phyloP scores from a whole-genome alignment of 1,139 yeast species.

The Yamadazyma siamensis region DNA sequence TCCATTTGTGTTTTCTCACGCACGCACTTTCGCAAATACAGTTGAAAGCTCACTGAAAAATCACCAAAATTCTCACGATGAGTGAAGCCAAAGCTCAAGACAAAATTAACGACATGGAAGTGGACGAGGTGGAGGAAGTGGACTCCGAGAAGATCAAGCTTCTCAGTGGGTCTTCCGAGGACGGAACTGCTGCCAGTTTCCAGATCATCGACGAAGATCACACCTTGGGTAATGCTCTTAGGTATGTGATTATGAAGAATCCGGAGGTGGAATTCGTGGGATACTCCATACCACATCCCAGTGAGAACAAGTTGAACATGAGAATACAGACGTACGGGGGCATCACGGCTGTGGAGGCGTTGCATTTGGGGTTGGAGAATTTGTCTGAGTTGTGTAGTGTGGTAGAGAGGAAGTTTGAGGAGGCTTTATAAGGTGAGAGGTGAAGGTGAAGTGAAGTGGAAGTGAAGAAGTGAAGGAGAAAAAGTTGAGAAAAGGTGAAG shows the following conservation, averaged over 20 bases:
- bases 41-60: too few species aligned
- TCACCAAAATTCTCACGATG: not conserved
- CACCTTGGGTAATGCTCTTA: conserved; percentile 88
- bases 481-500: too few species aligned
- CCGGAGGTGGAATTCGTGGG: conserved; percentile 98
- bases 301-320: conserved; percentile 83
- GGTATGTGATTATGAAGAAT: conserved; percentile 94
- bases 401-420: conserved; percentile 67
- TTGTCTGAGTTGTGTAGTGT: conserved; percentile 78
- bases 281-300: conserved; percentile 98
- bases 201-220: conserved; percentile 93
- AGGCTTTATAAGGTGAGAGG: conserved; percentile 2
- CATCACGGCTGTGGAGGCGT: conserved; percentile 87
- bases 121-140: conserved; percentile 33
- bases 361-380: conserved; percentile 88
- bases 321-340: conserved; percentile 93
- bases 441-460: conserved; percentile 1
- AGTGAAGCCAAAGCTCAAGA: conserved; percentile 10
- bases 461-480: too few species aligned
- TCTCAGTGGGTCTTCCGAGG: conserved; percentile 91
- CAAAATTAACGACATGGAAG: conserved; percentile 14
- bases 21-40: too few species aligned
- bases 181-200: conserved; percentile 93
- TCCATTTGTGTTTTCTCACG: too few species aligned
- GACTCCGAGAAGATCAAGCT: conserved; percentile 51